Evolutionary conservation across 768 basidiomycete genomes (phyloP).

Genomic region (Rhodosporidiobolus sp.): DNA sequence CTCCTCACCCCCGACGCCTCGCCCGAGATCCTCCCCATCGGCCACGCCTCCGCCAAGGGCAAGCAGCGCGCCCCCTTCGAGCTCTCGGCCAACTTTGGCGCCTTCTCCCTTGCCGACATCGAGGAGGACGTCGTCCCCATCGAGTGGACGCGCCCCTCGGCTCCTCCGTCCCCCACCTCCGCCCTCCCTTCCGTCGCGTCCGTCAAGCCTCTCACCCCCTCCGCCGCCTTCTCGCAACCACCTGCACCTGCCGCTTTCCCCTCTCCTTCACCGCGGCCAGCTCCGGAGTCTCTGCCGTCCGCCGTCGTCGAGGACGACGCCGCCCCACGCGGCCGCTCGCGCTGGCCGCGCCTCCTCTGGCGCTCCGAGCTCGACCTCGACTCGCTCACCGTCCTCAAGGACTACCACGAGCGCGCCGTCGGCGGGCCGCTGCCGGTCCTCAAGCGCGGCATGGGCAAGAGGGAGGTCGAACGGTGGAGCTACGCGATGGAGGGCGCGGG

Average conservation of each 20-base stretch:
- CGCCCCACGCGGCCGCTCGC: constrained; percentile 16
- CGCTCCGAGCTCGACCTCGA: constrained; percentile 27
- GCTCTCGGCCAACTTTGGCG: not conserved
- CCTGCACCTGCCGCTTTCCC: not conserved
- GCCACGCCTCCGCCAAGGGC: not conserved
- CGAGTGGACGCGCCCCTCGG: not conserved
- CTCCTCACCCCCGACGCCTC: not conserved
- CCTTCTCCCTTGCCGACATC: not conserved
- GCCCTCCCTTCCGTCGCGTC: not conserved
- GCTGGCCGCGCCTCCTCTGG: constrained; percentile 40
- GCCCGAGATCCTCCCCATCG: not conserved
- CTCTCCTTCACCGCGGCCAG: not conserved
- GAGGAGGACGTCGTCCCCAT: not conserved
- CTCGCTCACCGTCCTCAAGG: constrained; percentile 18
- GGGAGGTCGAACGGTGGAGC: constrained; percentile 18
- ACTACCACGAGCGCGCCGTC: constrained; percentile 37
- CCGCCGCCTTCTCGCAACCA: too few relatives aligned
- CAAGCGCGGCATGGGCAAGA: constrained; percentile 8
- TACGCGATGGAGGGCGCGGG: constrained; percentile 29
- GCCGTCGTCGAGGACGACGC: constrained; percentile 10
- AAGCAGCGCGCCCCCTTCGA: not conserved
- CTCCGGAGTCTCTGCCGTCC: not conserved
- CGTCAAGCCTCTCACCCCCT: not conserved
- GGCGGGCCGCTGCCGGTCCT: constrained; percentile 30
- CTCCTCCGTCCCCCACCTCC: not conserved